A percentile compares a stretch with the other conserved stretches of the same genome.
These are phyloP conservation scores for Favolaschia claudopus DNA, from an alignment of 768 basidiomycete genomes.

Conservation along the genomic window DNA sequence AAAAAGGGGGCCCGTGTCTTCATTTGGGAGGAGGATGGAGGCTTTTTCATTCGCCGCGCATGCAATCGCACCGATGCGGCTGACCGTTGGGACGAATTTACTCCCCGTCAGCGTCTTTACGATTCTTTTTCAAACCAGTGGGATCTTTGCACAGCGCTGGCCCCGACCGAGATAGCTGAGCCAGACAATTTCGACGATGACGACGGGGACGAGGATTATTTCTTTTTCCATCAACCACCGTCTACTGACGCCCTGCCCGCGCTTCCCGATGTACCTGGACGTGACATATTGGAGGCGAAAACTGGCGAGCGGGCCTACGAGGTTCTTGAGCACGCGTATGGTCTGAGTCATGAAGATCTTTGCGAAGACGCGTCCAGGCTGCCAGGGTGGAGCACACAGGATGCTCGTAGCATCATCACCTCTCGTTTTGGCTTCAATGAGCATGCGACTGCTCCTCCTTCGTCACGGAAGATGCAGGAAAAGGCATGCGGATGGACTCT, in stretches of 20 bases:
- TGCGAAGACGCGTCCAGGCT: constrained; percentile 1
- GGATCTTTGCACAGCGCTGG: constrained; percentile 22
- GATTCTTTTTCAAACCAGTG: constrained; percentile 18
- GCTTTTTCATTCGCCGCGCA: constrained; percentile 17
- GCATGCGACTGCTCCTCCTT: neutral
- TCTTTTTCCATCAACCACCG: neutral
- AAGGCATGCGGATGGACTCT: constrained; percentile 5
- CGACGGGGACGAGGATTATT: constrained; percentile 6
- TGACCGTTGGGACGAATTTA: constrained; percentile 22
- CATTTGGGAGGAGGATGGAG: constrained; percentile 23
- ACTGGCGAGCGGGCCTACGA: constrained; percentile 13
- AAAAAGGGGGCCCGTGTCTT: constrained; percentile 18
- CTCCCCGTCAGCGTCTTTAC: constrained; percentile 17
- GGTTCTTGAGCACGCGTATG: constrained; percentile 13
- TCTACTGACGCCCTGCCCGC: constrained; percentile 3
- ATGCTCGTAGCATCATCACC: neutral
- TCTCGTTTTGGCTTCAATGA: constrained; percentile 8
- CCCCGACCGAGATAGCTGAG: constrained; percentile 10
- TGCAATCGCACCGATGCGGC: constrained; percentile 9
- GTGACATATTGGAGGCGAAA: constrained; percentile 6
- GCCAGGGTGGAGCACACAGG: constrained; percentile 4
- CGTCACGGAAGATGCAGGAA: neutral
- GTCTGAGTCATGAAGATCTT: constrained; percentile 3
- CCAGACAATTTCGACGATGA: constrained; percentile 1
- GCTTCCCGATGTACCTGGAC: constrained; percentile 19